phyloP scores from a whole-genome alignment of 1,284 basidiomycete species.

The Malassezia yamatoensis region DNA sequence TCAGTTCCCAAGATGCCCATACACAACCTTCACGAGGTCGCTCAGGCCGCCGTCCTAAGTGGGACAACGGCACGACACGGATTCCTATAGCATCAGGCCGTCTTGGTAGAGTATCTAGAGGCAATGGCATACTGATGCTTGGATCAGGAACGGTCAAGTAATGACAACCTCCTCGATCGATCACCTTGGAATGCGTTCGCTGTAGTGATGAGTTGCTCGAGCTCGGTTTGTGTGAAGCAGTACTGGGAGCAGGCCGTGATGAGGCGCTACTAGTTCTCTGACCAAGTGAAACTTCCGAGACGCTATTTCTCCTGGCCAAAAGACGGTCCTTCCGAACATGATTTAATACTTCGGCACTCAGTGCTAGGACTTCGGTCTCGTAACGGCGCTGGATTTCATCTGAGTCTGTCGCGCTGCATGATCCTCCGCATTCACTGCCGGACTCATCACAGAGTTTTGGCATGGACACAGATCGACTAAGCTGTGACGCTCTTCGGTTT shows the following conservation, averaged over 20 bases:
- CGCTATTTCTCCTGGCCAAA: neutral
- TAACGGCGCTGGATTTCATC: slow-evolving; percentile 36
- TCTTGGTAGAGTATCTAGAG: slow-evolving; percentile 33
- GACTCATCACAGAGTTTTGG: slow-evolving; percentile 6
- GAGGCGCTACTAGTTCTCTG: neutral
- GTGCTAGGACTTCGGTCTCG: slow-evolving; percentile 39
- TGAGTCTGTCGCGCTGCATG: slow-evolving; percentile 18
- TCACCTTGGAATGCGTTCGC: neutral
- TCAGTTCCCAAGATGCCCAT: slow-evolving; percentile 30
- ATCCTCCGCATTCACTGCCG: neutral
- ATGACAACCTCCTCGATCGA: too few species aligned
- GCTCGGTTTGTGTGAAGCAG: neutral
- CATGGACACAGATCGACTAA: neutral
- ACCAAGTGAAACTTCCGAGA: neutral
- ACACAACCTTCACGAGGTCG: slow-evolving; percentile 39
- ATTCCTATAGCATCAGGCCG: slow-evolving; percentile 40
- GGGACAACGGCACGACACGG: slow-evolving; percentile 36
- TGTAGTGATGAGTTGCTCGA: neutral
- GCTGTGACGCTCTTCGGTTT: neutral
- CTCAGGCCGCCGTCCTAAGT: slow-evolving; percentile 39
- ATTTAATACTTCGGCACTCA: slow-evolving; percentile 37
- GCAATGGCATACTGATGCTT: slow-evolving; percentile 32
- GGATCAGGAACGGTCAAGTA: slow-evolving; percentile 18
- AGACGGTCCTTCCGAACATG: slow-evolving; percentile 24
- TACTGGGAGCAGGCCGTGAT: neutral